Evolutionary conservation across 805 yeast genomes (phyloP), one percentile per base, ranked within the genome.

Genomic region (Saccharomyces eubayanus): DNA sequence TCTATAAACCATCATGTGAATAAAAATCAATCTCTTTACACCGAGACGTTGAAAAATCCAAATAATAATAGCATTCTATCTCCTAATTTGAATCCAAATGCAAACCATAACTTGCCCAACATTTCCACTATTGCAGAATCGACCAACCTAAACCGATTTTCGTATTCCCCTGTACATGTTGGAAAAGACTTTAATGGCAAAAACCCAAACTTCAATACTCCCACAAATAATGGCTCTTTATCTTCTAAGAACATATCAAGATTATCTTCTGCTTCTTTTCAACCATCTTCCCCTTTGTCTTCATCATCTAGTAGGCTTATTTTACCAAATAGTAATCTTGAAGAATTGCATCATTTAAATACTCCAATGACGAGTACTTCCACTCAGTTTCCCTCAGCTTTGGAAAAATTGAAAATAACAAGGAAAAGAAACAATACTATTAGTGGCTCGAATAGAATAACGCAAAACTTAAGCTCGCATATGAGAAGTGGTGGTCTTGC

Each of bases 361-460:
- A 36, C 21, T 3, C 43, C 43, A 5, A 16, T 16, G 20, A 36
- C 43, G 21, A 36, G 43, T 16, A 36, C 43, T 11, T 16, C 43
- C 3, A 50, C 52, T 16, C 55, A 55, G 29, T 58, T 64, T 24
- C 69, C 70, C 6, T 53, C 53, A 5, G 62, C 67, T 2, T 57
- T 65, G 27, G 64, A 64, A 21, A 62, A 59, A 47, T 50, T 66
- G 30, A 57, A 59, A 49, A 57, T 65, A 4, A 54, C 55, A 5
- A 36, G 43, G 43, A 66, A 58, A 51, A 54, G 68, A 49, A 60
- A 61, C 50, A 61, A 55, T 51, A 65, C 68, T 0, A 55, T 55
- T 9, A 57, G 47, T 47, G 43, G 43, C 9, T 47, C 54, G 9
- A 53, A 51, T 28, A 49, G 55, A 30, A 60, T 58, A 12, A 56